phyloP scores from a whole-genome alignment of 257 asterid genomes.

The Solanum etuberosum region DNA sequence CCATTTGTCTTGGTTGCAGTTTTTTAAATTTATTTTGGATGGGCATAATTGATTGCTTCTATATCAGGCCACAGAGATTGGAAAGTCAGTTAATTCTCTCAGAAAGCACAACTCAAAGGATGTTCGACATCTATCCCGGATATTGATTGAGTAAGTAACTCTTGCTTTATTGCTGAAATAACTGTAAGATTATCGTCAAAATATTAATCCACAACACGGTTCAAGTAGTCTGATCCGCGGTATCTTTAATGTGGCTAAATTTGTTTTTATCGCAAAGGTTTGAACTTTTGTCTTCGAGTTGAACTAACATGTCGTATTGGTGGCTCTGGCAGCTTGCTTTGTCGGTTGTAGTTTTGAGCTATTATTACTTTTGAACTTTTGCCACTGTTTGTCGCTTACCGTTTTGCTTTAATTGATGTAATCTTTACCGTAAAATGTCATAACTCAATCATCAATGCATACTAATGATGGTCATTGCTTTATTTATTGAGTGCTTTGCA shows the following conservation, averaged over 20 bases:
- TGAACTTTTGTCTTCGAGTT: background rate
- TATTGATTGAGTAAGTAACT: conserved; percentile 31
- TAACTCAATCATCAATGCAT: background rate
- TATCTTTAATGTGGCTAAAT: background rate
- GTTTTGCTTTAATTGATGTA: background rate
- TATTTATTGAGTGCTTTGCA: background rate
- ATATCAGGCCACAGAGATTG: conserved; percentile 52
- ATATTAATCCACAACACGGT: background rate
- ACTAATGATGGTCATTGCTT: background rate
- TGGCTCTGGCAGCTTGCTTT: background rate
- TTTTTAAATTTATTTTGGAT: background rate
- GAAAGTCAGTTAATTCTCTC: conserved; percentile 38
- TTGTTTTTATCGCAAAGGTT: background rate
- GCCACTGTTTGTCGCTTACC: background rate
- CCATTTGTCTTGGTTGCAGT: background rate
- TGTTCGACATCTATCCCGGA: conserved; percentile 28
- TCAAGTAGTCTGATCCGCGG: background rate
- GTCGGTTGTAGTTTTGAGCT: background rate
- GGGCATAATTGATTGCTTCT: conserved; percentile 1
- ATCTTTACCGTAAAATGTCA: background rate
- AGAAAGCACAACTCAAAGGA: conserved; percentile 45
- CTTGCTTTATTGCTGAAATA: conserved; percentile 1
- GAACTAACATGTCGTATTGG: background rate
- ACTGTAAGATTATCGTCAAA: background rate
- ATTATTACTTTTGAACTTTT: background rate